Base-by-base conservation (phyloP, 179 eudicot genomes). In the Silene vulgaris region DNA sequence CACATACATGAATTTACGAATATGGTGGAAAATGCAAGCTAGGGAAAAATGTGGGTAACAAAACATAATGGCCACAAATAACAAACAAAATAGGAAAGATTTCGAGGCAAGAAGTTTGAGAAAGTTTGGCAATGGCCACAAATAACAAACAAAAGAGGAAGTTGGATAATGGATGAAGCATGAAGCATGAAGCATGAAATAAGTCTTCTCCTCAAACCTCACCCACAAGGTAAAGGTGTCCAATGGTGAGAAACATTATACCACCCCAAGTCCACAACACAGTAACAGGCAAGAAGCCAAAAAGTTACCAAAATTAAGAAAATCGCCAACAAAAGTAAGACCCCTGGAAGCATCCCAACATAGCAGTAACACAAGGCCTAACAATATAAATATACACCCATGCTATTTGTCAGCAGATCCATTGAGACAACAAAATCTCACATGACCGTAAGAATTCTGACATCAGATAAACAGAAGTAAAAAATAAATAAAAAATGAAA, bases 401-500 rank as follows among this genome's bases (percentile, higher is more conserved):
- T 26, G 64, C 17, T 30, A 68, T 56, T 45, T 12, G 48, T 65
- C 72, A 65, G 23, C 43, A 14, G 6, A 26, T 64, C 57, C 3
- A 43, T 63, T 6, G 5, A 43, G 6, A 68, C 23, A 62, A 64
- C 70, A 64, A 21, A 29, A 56, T 29, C 2, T 35, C 29, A 28
- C 35, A 69, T 23, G 35, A 37, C 28, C 6, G 26, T 78, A 14
- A 40, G 29, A 35, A 1, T 37, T 14, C 29, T 30, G 56, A 77
- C 9, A 30, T 77, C 43, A 80, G 14, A 37, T 7, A 16, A 48
- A 32, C 13, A 54, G 62, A 63, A 37, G 45, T n/a, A 73, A 35
- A 62, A 14, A 35, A n/a, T n/a, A n/a, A n/a, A n/a, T n/a, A 56
- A 7, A 35, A 28, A 48, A 9, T 67, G 30, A 69, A 76, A 74